phyloP scores from a whole-genome alignment of 805 yeast species.

The Candida insectalens region DNA sequence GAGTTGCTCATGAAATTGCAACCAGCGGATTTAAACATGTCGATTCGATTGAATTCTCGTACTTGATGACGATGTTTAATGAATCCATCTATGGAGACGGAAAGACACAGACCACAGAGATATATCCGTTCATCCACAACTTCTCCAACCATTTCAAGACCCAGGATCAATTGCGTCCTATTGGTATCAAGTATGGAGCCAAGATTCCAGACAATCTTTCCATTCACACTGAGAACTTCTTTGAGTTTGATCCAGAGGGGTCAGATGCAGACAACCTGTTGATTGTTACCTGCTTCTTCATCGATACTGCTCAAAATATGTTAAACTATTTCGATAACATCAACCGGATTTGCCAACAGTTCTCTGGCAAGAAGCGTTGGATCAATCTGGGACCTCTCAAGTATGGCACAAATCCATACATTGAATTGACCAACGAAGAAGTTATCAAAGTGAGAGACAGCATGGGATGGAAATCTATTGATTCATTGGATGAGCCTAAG shows the following conservation, averaged over 20 bases:
- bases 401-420: slow-evolving; percentile 77
- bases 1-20: slow-evolving; percentile 59
- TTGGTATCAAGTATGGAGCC: slow-evolving; percentile 15
- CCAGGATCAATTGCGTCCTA: slow-evolving; percentile 40
- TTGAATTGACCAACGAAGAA: slow-evolving; percentile 70
- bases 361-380: slow-evolving; percentile 48
- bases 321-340: slow-evolving; percentile 67
- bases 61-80: slow-evolving; percentile 66
- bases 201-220: slow-evolving; percentile 39
- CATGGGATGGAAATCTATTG: slow-evolving; percentile 55
- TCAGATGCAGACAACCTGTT: slow-evolving; percentile 34
- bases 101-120: slow-evolving; percentile 8
- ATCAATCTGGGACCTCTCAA: slow-evolving; percentile 87
- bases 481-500: slow-evolving; percentile 22
- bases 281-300: slow-evolving; percentile 63
- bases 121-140: slow-evolving; percentile 50
- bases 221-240: slow-evolving; percentile 57
- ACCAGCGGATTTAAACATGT: slow-evolving; percentile 30
- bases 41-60: slow-evolving; percentile 68
- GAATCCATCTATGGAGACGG: slow-evolving; percentile 36
- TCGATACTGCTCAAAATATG: slow-evolving; percentile 88
- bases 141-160: slow-evolving; percentile 53
- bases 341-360: slow-evolving; percentile 27
- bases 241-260: slow-evolving; percentile 19
- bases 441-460: slow-evolving; percentile 37